phyloP scores from a whole-genome alignment of 805 yeast species.

The Kazachstania kunashirensis region DNA sequence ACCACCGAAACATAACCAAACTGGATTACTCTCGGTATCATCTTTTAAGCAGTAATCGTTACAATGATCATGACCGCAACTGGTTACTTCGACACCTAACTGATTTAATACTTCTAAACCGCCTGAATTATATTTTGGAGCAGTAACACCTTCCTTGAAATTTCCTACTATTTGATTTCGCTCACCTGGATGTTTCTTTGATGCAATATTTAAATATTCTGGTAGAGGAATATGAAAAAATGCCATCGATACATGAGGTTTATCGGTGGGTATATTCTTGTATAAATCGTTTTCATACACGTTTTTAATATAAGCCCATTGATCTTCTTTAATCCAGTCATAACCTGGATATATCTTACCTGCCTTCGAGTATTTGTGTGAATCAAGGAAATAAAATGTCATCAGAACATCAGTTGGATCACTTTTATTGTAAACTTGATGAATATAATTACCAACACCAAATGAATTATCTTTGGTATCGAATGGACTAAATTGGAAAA shows the following conservation, averaged over 20 bases:
- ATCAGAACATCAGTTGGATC: slow-evolving; percentile 39
- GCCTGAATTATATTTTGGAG: slow-evolving; percentile 63
- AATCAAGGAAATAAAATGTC: slow-evolving; percentile 68
- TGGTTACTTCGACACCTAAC: slow-evolving; percentile 63
- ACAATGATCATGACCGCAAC: slow-evolving; percentile 93
- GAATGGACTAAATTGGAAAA: slow-evolving; percentile 53
- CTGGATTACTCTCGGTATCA: slow-evolving; percentile 26
- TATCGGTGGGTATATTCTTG: slow-evolving; percentile 26
- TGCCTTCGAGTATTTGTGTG: slow-evolving; percentile 63
- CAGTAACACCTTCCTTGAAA: slow-evolving; percentile 64
- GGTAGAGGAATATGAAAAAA: slow-evolving; percentile 93
- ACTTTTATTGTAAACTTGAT: slow-evolving; percentile 34
- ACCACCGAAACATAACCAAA: slow-evolving; percentile 94
- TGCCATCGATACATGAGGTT: slow-evolving; percentile 61
- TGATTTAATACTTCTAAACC: slow-evolving; percentile 48
- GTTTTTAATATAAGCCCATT: slow-evolving; percentile 47
- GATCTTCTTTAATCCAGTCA: slow-evolving; percentile 72
- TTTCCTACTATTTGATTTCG: slow-evolving; percentile 45
- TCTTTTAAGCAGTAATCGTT: slow-evolving; percentile 80
- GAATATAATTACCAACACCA: slow-evolving; percentile 77
- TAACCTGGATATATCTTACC: slow-evolving; percentile 70
- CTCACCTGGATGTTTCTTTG: slow-evolving; percentile 22
- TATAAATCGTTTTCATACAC: slow-evolving; percentile 23
- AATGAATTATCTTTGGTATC: slow-evolving; percentile 37
- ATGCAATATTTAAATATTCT: slow-evolving; percentile 50